Evolutionary conservation across 2,329 filamentous ascomycete genomes (phyloP).

Genomic region (Venturiaceae sp.): DNA sequence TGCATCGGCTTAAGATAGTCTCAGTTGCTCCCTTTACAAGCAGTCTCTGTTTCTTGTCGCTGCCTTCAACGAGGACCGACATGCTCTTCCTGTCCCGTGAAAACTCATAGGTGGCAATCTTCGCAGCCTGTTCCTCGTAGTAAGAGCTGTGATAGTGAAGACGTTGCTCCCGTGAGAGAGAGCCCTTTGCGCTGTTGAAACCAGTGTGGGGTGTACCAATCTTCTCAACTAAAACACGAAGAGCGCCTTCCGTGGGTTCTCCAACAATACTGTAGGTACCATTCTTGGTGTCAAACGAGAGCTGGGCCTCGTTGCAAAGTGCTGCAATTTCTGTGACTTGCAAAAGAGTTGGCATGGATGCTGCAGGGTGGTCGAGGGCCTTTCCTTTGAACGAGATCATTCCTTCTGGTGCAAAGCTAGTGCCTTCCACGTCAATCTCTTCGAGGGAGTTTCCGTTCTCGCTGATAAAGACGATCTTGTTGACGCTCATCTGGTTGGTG

Average conservation of each 20-base stretch:
- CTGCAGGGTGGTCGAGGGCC: constrained; percentile 56
- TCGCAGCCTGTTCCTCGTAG: constrained; percentile 68
- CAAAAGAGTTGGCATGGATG: constrained; percentile 63
- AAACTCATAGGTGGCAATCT: constrained; percentile 88
- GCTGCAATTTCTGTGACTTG: constrained; percentile 64
- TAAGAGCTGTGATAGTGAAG: constrained; percentile 75
- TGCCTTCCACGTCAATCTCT: constrained; percentile 84
- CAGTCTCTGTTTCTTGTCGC: constrained; percentile 55
- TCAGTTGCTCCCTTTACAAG: constrained; percentile 96
- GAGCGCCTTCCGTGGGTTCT: constrained; percentile 89
- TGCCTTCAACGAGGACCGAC: constrained; percentile 71
- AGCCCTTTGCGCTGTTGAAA: constrained; percentile 42
- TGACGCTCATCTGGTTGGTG: constrained; percentile 99
- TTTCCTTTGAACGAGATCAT: constrained; percentile 61
- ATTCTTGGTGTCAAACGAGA: constrained; percentile 71
- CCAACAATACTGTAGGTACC: constrained; percentile 73
- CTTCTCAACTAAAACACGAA: constrained; percentile 88
- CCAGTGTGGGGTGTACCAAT: constrained; percentile 68
- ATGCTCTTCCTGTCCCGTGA: constrained; percentile 98
- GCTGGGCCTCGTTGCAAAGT: constrained; percentile 80
- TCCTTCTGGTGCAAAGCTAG: constrained; percentile 81
- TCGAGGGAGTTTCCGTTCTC: constrained; percentile 65
- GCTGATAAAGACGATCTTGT: constrained; percentile 77
- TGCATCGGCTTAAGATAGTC: constrained; percentile 86
- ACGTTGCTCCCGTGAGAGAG: constrained; percentile 45